Conservation (phyloP, 2,329 filamentous ascomycete species). For the Botrytis paeoniae region DNA sequence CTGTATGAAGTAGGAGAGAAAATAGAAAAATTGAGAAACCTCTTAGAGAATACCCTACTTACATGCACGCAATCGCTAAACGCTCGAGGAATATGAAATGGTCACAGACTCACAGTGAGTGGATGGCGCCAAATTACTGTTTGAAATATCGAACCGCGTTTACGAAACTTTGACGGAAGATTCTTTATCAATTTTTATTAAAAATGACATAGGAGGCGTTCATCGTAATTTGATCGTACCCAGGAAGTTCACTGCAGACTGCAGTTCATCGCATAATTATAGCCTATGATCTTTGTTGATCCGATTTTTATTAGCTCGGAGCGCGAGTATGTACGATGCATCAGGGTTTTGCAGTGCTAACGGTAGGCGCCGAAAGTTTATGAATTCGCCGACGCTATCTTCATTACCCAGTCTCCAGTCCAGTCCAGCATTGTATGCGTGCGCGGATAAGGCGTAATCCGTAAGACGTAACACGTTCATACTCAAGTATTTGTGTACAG, state of each 20-base stretch:
- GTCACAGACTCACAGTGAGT: neutral
- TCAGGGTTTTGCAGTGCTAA: neutral
- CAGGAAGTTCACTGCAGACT: neutral
- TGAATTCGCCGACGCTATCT: conserved; percentile 6
- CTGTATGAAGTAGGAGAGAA: neutral
- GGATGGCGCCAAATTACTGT: neutral
- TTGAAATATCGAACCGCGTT: neutral
- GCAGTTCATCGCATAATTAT: neutral
- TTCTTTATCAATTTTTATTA: neutral
- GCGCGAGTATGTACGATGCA: neutral
- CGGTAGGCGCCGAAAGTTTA: neutral
- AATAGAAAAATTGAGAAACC: neutral
- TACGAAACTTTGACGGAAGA: neutral
- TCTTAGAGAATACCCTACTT: neutral
- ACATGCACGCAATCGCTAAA: neutral
- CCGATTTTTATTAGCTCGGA: neutral
- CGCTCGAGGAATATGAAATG: neutral
- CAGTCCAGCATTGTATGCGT: neutral
- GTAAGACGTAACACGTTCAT: neutral
- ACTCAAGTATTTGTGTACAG: neutral
- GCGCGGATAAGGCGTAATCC: neutral
- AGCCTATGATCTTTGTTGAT: neutral
- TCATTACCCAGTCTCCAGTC: neutral
- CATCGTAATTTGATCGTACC: neutral
- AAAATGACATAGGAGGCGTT: neutral